These are phyloP conservation scores for Ustilago cynodontis DNA, from an alignment of 1,284 basidiomycete genomes.

Conservation along the genomic window DNA sequence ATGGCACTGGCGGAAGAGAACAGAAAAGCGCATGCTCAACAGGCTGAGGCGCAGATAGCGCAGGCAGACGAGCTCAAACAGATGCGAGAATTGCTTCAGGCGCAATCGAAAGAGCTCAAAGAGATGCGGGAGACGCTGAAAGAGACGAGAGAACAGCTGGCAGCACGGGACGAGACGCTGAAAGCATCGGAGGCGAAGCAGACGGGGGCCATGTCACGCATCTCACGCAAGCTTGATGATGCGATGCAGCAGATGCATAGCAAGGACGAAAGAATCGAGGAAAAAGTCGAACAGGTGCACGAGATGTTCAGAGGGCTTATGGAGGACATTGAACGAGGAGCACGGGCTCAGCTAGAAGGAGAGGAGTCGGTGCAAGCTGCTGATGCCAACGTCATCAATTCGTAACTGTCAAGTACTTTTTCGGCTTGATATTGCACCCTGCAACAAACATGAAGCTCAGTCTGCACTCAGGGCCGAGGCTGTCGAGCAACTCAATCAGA, in stretches of 20 bases:
- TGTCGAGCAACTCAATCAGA: not conserved
- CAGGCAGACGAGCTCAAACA: not conserved
- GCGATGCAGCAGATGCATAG: slow-evolving; percentile 8
- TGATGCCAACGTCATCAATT: slow-evolving; percentile 1
- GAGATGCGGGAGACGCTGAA: not conserved
- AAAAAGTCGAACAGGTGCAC: slow-evolving; percentile 9
- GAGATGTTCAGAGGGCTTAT: slow-evolving; percentile 20
- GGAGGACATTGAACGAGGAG: slow-evolving; percentile 34
- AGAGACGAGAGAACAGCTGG: not conserved
- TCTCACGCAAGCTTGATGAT: slow-evolving; percentile 9
- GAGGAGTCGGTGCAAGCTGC: slow-evolving; percentile 9
- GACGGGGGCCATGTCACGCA: not conserved
- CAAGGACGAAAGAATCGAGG: not conserved
- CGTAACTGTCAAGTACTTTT: not conserved
- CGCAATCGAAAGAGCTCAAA: not conserved
- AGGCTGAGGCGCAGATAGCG: slow-evolving; percentile 4
- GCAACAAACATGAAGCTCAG: not conserved
- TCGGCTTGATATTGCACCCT: not conserved
- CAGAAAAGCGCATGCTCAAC: slow-evolving; percentile 1
- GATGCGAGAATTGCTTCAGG: not conserved
- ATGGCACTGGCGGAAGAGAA: slow-evolving; percentile 1
- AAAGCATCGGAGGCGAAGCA: not conserved
- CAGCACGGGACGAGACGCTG: not conserved
- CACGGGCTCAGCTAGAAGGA: slow-evolving; percentile 24
- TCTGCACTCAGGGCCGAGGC: not conserved